A percentile compares a stretch with the other conserved stretches of the same genome.
phyloP scores from a whole-genome alignment of 805 yeast species.

The Wickerhamomyces subpelliculosus region DNA sequence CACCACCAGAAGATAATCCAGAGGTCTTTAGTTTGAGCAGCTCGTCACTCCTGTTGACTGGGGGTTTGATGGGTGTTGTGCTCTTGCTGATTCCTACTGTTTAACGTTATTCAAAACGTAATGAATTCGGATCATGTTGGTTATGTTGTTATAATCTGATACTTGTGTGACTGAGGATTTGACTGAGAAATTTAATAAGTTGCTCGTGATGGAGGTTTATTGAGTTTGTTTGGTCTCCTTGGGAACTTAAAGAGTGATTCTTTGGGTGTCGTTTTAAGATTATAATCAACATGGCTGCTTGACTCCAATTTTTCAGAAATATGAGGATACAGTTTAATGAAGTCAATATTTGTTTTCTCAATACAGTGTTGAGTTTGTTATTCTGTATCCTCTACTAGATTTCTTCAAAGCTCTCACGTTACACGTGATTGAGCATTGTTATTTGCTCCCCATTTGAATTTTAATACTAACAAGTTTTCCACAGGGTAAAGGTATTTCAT shows the following conservation, averaged over 20 bases:
- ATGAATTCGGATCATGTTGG: conserved; percentile 23
- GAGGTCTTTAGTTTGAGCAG: neutral
- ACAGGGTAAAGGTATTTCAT: conserved; percentile 98
- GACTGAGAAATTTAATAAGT: too few species aligned
- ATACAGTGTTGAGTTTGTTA: neutral
- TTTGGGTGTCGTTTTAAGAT: neutral
- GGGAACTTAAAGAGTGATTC: neutral
- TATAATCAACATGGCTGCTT: conserved; percentile 29
- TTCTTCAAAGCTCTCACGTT: conserved; percentile 1
- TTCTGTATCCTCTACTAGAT: neutral
- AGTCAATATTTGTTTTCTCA: too few species aligned
- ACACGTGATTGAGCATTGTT: neutral
- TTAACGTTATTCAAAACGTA: too few species aligned
- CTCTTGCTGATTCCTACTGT: too few species aligned
- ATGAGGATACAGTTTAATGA: conserved; percentile 11
- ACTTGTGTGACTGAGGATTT: neutral
- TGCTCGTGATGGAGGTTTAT: neutral
- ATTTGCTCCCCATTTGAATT: too few species aligned
- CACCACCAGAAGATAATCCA: neutral
- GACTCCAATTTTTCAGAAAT: conserved; percentile 40
- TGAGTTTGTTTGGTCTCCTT: neutral
- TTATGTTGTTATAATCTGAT: conserved; percentile 3
- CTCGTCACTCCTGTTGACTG: too few species aligned
- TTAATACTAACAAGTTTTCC: conserved; percentile 37
- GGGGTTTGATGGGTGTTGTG: too few species aligned